Evolutionary conservation across 495 filamentous ascomycete species (phyloP), one percentile per base, ranked within the genome.

Genomic region (Daldinia concentrica): DNA sequence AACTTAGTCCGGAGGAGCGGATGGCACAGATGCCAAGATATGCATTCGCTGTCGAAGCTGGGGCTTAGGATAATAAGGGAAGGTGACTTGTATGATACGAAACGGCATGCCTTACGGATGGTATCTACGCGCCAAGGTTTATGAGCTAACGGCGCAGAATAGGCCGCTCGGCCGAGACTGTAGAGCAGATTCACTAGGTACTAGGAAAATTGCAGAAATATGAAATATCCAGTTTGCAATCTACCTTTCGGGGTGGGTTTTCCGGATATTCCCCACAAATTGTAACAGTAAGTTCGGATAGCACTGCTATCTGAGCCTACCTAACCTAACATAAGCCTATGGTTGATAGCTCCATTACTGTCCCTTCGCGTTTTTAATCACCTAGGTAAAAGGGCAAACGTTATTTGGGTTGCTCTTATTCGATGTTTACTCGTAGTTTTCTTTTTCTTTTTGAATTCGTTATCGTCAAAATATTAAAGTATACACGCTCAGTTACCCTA

Each of bases 1-100:
- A 92, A 51, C 82, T 88, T 74, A 94, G 91, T 72, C 93, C 93
- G 26, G 93, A 97, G 81, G 93, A 97, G 83, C 93, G 89, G 80
- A 93, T 95, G 92, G 89, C 92, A 29, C 77, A 81, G 70, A 80
- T 96, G 81, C 84, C 91, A 56, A 89, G 88, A 82, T 97, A 95
- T 82, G 88, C 89, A 74, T 92, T 90, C 77, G 81, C 82, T 81
- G 86, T 88, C 78, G 85, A 83, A 67, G 70, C 68, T 19, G 59
- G 17, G 9, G 76, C 66, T 67, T 76, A 77, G 27, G 14, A 15
- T 15, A 57, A 12, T 8, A 29, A 24, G 51, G 30, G 51, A 22
- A 32, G 9, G 36, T n/a, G 22, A 29, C 29, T 15, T 67, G 64
- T 67, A 68, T 34, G 12, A 64, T 73, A 73, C 41, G 56, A 57